phyloP scores from a whole-genome alignment of 805 yeast species.

The Spathaspora passalidarum region DNA sequence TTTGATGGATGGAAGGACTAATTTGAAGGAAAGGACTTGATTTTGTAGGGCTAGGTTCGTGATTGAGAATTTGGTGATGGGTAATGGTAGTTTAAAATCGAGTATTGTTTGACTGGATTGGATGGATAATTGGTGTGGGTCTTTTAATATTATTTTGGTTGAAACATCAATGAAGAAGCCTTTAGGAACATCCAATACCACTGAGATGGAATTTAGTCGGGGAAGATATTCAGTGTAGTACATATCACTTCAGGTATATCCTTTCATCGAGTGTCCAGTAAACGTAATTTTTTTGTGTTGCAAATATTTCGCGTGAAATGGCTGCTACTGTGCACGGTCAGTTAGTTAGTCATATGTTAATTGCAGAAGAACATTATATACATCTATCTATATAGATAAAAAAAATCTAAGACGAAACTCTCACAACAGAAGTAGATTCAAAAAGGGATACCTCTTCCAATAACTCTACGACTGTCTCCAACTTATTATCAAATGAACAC shows the following conservation, averaged over 20 bases:
- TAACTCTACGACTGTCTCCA: no score
- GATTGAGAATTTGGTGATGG: not conserved
- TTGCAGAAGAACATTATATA: no score
- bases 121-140: not conserved
- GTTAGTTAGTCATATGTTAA: no score
- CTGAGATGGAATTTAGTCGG: constrained; percentile 15
- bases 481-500: no score
- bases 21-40: constrained; percentile 2
- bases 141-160: not conserved
- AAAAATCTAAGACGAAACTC: no score
- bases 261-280: not conserved
- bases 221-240: constrained; percentile 21
- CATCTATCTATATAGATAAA: no score
- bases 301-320: no score
- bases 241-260: no score
- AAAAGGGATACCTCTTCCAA: no score
- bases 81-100: constrained; percentile 2
- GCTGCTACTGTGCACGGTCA: no score
- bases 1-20: not conserved
- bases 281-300: no score
- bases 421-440: no score
- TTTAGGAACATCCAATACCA: constrained; percentile 3
- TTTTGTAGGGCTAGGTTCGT: not conserved
- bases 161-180: not conserved
- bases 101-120: not conserved